phyloP scores from a whole-genome alignment of 805 yeast genomes.

The Maudiozyma turicensis region DNA sequence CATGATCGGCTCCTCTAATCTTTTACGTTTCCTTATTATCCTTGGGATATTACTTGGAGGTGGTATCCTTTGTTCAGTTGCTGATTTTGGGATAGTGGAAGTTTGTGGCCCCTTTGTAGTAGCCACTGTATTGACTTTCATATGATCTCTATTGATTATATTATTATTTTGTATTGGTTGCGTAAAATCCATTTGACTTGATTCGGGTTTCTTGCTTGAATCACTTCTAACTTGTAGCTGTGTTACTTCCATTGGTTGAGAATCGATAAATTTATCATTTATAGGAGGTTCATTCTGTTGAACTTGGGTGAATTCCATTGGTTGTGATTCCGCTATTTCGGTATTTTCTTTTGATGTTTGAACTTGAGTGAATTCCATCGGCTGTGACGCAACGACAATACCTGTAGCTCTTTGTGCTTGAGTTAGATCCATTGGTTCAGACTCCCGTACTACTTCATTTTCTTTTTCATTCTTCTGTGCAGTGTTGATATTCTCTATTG shows the following conservation, averaged over 20 bases:
- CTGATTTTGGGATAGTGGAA: background rate
- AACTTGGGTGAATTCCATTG: slow-evolving; percentile 4
- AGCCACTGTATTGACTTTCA: too few species aligned
- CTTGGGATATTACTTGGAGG: slow-evolving; percentile 3
- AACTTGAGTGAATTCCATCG: slow-evolving; percentile 5
- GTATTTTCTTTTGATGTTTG: background rate
- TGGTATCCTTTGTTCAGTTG: background rate
- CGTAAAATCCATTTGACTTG: too few species aligned
- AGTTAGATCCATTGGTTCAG: slow-evolving; percentile 8
- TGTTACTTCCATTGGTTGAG: too few species aligned
- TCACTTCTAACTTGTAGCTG: too few species aligned
- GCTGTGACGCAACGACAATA: background rate
- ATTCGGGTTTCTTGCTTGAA: too few species aligned
- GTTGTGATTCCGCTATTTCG: background rate
- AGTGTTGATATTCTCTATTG: background rate
- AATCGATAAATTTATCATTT: too few species aligned
- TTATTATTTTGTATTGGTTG: too few species aligned
- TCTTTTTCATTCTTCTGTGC: background rate
- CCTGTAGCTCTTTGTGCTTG: background rate
- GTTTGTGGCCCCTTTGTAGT: too few species aligned
- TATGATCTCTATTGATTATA: too few species aligned
- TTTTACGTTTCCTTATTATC: background rate
- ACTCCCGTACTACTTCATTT: background rate
- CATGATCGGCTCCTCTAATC: background rate
- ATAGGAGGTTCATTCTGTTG: background rate